These are phyloP conservation scores for Anthracocystis panici-leucophaei DNA, from an alignment of 1,284 basidiomycete species.

Conservation along the genomic window DNA sequence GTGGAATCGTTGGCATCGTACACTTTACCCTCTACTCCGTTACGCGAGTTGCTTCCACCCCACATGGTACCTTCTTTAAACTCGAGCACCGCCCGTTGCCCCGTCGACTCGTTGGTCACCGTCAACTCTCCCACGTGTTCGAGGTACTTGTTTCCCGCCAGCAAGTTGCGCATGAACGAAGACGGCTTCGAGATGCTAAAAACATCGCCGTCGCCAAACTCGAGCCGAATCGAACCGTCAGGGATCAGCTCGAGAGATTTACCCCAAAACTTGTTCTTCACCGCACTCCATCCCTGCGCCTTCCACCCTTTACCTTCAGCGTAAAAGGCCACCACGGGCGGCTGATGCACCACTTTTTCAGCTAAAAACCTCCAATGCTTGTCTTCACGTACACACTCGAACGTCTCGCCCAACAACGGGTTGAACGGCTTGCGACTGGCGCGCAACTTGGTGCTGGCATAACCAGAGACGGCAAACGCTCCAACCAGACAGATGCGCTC, in stretches of 20 bases:
- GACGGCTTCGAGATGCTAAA: slow-evolving; percentile 63
- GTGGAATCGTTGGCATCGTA: slow-evolving; percentile 60
- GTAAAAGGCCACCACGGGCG: slow-evolving; percentile 65
- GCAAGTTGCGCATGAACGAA: slow-evolving; percentile 68
- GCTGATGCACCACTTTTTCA: slow-evolving; percentile 69
- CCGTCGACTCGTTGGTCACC: slow-evolving; percentile 60
- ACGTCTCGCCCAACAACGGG: slow-evolving; percentile 68
- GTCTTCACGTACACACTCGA: slow-evolving; percentile 67
- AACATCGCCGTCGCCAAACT: slow-evolving; percentile 64
- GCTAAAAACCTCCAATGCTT: slow-evolving; percentile 63
- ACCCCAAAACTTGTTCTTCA: slow-evolving; percentile 70
- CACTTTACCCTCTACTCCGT: slow-evolving; percentile 59
- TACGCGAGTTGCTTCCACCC: slow-evolving; percentile 58
- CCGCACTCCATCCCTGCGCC: slow-evolving; percentile 56
- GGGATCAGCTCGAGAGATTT: slow-evolving; percentile 68
- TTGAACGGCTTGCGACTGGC: slow-evolving; percentile 69
- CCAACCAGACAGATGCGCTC: slow-evolving; percentile 64
- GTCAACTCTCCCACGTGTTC: slow-evolving; percentile 68
- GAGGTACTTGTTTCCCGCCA: slow-evolving; percentile 69
- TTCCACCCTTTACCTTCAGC: slow-evolving; percentile 67
- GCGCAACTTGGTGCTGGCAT: slow-evolving; percentile 65
- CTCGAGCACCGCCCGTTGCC: slow-evolving; percentile 57
- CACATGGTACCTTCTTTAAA: slow-evolving; percentile 69
- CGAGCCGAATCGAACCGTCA: slow-evolving; percentile 58
- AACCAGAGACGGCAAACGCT: slow-evolving; percentile 66